A percentile compares a stretch with the other conserved stretches of the same genome.
These are phyloP conservation scores for Phytopythium chamaehyphon DNA, from an alignment of 352 stramenopile species.

Conservation along the genomic window DNA sequence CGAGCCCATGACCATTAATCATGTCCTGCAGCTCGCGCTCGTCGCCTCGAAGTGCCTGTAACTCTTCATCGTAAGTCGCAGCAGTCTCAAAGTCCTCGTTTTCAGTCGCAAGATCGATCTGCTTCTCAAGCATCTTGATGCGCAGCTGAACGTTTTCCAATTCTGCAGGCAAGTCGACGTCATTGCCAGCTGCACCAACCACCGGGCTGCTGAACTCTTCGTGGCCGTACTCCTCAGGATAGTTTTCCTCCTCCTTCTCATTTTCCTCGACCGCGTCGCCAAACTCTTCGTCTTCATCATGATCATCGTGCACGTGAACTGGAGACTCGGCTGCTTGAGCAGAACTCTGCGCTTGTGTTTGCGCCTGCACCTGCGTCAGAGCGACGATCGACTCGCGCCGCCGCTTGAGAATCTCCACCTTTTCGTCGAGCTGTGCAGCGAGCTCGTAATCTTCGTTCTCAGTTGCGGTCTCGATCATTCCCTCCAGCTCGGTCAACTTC, in stretches of 20 bases:
- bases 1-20: conserved; percentile 17
- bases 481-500: conserved; percentile 59
- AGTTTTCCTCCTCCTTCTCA: conserved; percentile 14
- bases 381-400: conserved; percentile 40
- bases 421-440: conserved; percentile 69
- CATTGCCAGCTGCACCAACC: conserved; percentile 17
- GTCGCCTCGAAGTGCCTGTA: conserved; percentile 47
- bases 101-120: conserved; percentile 65
- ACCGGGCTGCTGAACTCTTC: conserved; percentile 36
- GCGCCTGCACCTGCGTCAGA: conserved; percentile 12
- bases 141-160: conserved; percentile 39
- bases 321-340: too few species aligned
- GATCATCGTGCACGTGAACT: conserved; percentile 12
- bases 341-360: conserved; percentile 12
- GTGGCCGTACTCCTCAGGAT: conserved; percentile 18
- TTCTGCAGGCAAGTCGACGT: conserved; percentile 33
- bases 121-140: conserved; percentile 51
- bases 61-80: conserved; percentile 54
- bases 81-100: conserved; percentile 71
- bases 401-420: conserved; percentile 56
- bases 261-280: conserved; percentile 9
- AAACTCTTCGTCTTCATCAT: conserved; percentile 18
- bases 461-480: conserved; percentile 67
- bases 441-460: conserved; percentile 82
- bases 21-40: conserved; percentile 40